These are phyloP conservation scores for Petrea volubilis DNA, from an alignment of 257 asterid genomes.

Conservation along the genomic window DNA sequence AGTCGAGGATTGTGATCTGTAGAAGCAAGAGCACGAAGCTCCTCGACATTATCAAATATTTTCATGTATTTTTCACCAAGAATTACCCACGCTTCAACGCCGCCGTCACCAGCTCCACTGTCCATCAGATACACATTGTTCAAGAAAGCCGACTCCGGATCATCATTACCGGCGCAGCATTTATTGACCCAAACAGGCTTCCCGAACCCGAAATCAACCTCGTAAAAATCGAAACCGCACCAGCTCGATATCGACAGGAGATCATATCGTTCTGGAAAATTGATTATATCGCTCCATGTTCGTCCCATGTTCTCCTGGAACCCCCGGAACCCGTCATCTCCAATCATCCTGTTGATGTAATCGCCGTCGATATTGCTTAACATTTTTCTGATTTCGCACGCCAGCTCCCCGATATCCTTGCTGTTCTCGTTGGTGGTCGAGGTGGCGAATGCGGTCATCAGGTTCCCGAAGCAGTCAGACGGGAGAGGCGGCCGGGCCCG, in stretches of 20 bases:
- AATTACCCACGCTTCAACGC: constrained; percentile 33
- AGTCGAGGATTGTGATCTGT: constrained; percentile 42
- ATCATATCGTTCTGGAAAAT: neutral
- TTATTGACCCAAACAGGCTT: constrained; percentile 20
- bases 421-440: neutral
- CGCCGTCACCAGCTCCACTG: constrained; percentile 27
- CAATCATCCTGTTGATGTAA: neutral
- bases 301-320: neutral
- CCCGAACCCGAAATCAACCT: constrained; percentile 31
- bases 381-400: constrained; percentile 8
- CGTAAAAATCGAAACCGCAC: constrained; percentile 19
- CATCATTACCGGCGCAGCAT: neutral
- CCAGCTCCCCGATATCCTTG: neutral
- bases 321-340: constrained; percentile 14
- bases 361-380: constrained; percentile 12
- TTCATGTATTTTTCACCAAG: constrained; percentile 19
- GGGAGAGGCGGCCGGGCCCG: constrained; percentile 17
- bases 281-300: neutral
- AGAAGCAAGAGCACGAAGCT: constrained; percentile 19
- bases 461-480: constrained; percentile 25
- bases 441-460: neutral
- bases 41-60: constrained; percentile 3
- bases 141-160: neutral
- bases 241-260: constrained; percentile 11
- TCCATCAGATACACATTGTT: constrained; percentile 30